Percentiles rank a stretch among this genome's conserved stretches.
phyloP scores from a whole-genome alignment of 2,329 filamentous ascomycete species.

The Paraphoma chrysanthemicola region DNA sequence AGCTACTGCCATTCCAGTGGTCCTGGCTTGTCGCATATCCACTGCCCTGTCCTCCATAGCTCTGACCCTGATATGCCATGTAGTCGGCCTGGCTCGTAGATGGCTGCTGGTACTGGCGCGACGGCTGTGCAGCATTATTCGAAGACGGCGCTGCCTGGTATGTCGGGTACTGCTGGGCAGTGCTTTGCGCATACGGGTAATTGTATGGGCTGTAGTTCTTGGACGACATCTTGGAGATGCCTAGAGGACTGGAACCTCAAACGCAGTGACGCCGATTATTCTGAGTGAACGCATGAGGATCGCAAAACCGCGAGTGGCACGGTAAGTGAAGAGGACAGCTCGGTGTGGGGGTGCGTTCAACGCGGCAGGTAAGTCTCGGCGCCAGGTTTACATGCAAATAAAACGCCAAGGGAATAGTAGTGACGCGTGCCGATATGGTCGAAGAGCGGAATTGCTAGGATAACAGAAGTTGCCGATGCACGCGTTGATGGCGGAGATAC shows the following conservation, averaged over 20 bases:
- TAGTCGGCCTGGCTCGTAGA: constrained; percentile 36
- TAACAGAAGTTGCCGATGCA: constrained; percentile 7
- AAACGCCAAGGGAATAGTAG: background rate
- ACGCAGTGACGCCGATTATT: constrained; percentile 5
- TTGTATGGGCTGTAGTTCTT: constrained; percentile 37
- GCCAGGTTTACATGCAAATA: background rate
- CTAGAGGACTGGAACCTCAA: constrained; percentile 7
- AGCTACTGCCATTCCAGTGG: constrained; percentile 30
- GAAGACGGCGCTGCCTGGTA: constrained; percentile 35
- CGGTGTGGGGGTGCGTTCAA: background rate
- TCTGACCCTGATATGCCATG: constrained; percentile 30
- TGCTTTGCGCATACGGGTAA: constrained; percentile 36
- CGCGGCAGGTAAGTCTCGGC: background rate
- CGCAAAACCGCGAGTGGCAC: constrained; percentile 3
- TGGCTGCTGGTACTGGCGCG: constrained; percentile 35
- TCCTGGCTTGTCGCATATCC: constrained; percentile 30
- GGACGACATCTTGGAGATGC: constrained; percentile 26
- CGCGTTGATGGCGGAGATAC: constrained; percentile 11
- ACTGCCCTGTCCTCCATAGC: constrained; percentile 25
- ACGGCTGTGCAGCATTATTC: constrained; percentile 28
- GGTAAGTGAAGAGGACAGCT: background rate
- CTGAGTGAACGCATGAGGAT: constrained; percentile 9
- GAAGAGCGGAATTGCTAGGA: constrained; percentile 7
- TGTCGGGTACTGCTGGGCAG: constrained; percentile 35
- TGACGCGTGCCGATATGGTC: constrained; percentile 14